Percentiles rank a stretch among this genome's conserved stretches.
Conservation (phyloP, 805 yeast species). For the Starmerella etchellsii region DNA sequence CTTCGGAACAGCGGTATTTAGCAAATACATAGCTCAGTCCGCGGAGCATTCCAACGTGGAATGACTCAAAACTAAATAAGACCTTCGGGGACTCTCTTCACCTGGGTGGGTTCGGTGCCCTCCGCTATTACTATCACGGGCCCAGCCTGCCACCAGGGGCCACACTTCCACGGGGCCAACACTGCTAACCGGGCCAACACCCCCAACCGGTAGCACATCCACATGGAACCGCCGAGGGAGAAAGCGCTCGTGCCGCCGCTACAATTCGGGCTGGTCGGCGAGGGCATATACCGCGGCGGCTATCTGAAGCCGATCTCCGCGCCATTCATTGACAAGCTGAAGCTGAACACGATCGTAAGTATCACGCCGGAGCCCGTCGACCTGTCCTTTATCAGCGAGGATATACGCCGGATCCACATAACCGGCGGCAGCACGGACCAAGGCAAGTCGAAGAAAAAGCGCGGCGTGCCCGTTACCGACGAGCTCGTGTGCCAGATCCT, state of each 20-base stretch:
- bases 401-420: slow-evolving; percentile 56
- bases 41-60: too few species aligned
- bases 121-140: too few species aligned
- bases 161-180: too few species aligned
- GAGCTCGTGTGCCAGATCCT: slow-evolving; percentile 47
- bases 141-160: too few species aligned
- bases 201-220: too few species aligned
- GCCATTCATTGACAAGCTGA: slow-evolving; percentile 51
- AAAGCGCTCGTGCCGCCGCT: slow-evolving; percentile 38
- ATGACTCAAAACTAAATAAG: too few species aligned
- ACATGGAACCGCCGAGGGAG: too few species aligned
- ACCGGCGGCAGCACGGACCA: slow-evolving; percentile 41
- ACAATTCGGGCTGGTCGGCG: slow-evolving; percentile 58
- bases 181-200: too few species aligned
- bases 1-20: too few species aligned
- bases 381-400: slow-evolving; percentile 32
- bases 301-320: slow-evolving; percentile 69
- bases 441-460: slow-evolving; percentile 28
- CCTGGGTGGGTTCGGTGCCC: too few species aligned
- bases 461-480: slow-evolving; percentile 56
- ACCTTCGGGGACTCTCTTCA: too few species aligned
- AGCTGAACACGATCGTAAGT: slow-evolving; percentile 60
- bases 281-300: slow-evolving; percentile 67
- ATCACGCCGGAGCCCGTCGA: slow-evolving; percentile 62
- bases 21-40: too few species aligned